These are phyloP conservation scores for Fusarium lateritium DNA, from an alignment of 2,329 filamentous ascomycete genomes.

Conservation along the genomic window DNA sequence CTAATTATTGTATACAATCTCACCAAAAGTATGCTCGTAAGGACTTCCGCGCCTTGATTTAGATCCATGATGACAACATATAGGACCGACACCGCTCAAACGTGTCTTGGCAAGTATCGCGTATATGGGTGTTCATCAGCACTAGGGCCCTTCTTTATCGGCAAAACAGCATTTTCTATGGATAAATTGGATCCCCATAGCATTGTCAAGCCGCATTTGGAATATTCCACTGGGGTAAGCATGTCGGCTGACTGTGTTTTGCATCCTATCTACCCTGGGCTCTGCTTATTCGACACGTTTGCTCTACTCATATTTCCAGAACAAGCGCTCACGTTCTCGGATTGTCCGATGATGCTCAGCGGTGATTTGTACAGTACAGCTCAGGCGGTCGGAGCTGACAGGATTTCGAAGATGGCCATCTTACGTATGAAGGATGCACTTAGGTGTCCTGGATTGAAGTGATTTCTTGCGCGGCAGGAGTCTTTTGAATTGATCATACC, in stretches of 20 bases:
- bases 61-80: not conserved
- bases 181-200: not conserved
- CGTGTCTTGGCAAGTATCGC: not conserved
- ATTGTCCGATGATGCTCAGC: not conserved
- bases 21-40: no score
- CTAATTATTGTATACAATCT: no score
- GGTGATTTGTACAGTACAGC: rapidly evolving
- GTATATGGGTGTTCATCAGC: constrained; percentile 1
- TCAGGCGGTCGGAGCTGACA: not conserved
- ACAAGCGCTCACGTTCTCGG: not conserved
- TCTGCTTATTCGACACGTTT: constrained; percentile 1
- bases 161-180: not conserved
- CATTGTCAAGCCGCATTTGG: not conserved
- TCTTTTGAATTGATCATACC: not conserved
- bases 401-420: not conserved
- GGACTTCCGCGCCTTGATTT: not conserved
- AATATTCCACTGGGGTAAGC: not conserved
- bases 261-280: not conserved
- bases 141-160: not conserved
- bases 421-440: not conserved
- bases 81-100: not conserved
- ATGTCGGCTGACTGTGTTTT: constrained; percentile 7
- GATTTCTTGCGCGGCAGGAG: not conserved
- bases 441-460: not conserved
- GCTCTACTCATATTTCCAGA: not conserved